phyloP scores from a whole-genome alignment of 345 rosid genomes.

The Linum tenue region DNA sequence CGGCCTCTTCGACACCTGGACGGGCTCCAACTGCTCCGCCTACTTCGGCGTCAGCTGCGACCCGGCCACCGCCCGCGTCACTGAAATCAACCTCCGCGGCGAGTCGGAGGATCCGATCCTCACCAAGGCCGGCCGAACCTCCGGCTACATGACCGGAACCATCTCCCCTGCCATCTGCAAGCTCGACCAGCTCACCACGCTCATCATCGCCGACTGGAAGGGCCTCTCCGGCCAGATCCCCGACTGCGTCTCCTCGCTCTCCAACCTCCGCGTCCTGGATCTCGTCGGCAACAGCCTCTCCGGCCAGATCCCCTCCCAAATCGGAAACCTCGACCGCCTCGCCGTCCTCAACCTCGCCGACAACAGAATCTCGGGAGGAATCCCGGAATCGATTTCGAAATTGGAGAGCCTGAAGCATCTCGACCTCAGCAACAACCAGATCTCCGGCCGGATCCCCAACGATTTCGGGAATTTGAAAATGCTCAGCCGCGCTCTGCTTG shows the following conservation, averaged over 20 bases:
- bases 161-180: conserved; percentile 62
- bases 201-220: conserved; percentile 80
- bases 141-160: conserved; percentile 81
- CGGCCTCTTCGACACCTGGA: conserved; percentile 73
- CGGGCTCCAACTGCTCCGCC: conserved; percentile 52
- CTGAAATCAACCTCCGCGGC: conserved; percentile 76
- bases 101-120: conserved; percentile 89
- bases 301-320: conserved; percentile 50
- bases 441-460: conserved; percentile 56
- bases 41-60: conserved; percentile 70
- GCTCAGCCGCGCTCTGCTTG: conserved; percentile 69
- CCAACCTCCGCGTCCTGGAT: conserved; percentile 63
- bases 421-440: conserved; percentile 52
- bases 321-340: conserved; percentile 56
- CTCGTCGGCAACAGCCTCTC: conserved; percentile 65
- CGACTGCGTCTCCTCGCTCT: conserved; percentile 44
- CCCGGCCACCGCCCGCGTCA: conserved; percentile 54
- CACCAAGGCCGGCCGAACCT: conserved; percentile 45
- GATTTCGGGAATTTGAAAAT: conserved; percentile 62
- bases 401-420: conserved; percentile 60
- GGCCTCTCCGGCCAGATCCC: conserved; percentile 73
- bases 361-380: conserved; percentile 51
- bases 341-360: conserved; percentile 75
- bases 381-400: conserved; percentile 54
- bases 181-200: conserved; percentile 52